Base-by-base conservation (phyloP, 1,284 basidiomycete species). In the Anthracocystis setariae region DNA sequence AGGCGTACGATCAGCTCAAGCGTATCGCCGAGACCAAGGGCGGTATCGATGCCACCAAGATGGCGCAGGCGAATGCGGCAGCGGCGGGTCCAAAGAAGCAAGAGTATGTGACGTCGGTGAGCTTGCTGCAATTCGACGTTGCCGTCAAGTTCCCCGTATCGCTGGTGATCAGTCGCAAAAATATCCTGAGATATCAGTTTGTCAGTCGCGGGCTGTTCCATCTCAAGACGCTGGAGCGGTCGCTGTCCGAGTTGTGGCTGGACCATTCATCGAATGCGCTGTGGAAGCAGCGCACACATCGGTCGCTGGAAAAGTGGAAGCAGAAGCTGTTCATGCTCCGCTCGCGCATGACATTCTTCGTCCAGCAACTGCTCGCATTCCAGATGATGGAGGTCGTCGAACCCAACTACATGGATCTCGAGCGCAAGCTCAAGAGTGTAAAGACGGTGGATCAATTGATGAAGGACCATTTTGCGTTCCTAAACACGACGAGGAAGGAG, bases 141-240 rank as follows among this genome's bases (percentile, higher is more conserved):
- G 62, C 74, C 13, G 79, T 82, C 59, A 74, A 82, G 61, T 82
- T 82, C 45, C 81, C 81, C 21, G 75, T 81, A 5, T 82, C 80
- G 33, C 76, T 82, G 15, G 79, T 82, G 40, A 82, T 82, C 47
- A 80, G 78, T n/a, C 79, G 79, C 58, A 82, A 81, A 61, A 80
- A 80, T 49, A 80, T 82, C 25, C 62, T 82, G 8, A 74, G 81
- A 13, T 82, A 80, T 70, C 80, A 82, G 52, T 81, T 82, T 33
- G 64, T 82, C 20, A 77, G 76, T 35, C 74, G 80, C 9, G 67
- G 70, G 7, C 65, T 82, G n/a, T 68, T 81, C 39, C 74, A 82
- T 24, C 73, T 82, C 59, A 82, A 82, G 62, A 71, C 77, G 42
- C 59, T 76, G 20, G 81, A 82, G 50, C 59, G 76, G 3, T 60